phyloP scores from a whole-genome alignment of 768 basidiomycete genomes.

The Rhodotorula toruloides region DNA sequence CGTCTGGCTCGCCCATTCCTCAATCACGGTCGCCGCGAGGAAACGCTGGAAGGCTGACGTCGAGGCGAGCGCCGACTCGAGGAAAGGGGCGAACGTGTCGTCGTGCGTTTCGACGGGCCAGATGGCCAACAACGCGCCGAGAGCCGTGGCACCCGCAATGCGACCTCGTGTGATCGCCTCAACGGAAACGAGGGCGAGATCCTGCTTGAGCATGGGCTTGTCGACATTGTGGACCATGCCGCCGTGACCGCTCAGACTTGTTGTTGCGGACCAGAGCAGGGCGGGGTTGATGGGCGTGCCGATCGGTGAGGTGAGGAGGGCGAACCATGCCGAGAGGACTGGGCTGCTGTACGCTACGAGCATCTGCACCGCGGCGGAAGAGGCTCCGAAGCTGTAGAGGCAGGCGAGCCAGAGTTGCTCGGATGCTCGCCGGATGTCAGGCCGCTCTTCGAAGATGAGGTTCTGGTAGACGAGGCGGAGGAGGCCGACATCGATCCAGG shows the following conservation, averaged over 20 bases:
- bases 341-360: neutral
- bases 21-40: constrained; percentile 73
- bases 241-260: constrained; percentile 49
- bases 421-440: constrained; percentile 71
- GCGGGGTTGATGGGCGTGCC: constrained; percentile 68
- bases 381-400: constrained; percentile 41
- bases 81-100: constrained; percentile 66
- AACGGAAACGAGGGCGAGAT: constrained; percentile 69
- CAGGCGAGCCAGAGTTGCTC: constrained; percentile 65
- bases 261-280: constrained; percentile 60
- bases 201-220: constrained; percentile 88
- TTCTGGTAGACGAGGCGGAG: constrained; percentile 87
- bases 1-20: constrained; percentile 75
- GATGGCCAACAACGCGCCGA: constrained; percentile 51
- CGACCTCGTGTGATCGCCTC: constrained; percentile 76
- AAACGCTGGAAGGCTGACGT: constrained; percentile 87
- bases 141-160: constrained; percentile 67
- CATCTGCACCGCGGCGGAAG: neutral
- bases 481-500: constrained; percentile 74
- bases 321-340: constrained; percentile 60
- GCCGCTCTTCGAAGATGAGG: constrained; percentile 80
- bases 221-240: constrained; percentile 77
- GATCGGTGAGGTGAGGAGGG: constrained; percentile 79
- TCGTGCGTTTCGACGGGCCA: constrained; percentile 50
- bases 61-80: constrained; percentile 69